Evolutionary conservation across 495 filamentous ascomycete species (phyloP), one percentile per base, ranked within the genome.

Genomic region (Daldinia vernicosa): DNA sequence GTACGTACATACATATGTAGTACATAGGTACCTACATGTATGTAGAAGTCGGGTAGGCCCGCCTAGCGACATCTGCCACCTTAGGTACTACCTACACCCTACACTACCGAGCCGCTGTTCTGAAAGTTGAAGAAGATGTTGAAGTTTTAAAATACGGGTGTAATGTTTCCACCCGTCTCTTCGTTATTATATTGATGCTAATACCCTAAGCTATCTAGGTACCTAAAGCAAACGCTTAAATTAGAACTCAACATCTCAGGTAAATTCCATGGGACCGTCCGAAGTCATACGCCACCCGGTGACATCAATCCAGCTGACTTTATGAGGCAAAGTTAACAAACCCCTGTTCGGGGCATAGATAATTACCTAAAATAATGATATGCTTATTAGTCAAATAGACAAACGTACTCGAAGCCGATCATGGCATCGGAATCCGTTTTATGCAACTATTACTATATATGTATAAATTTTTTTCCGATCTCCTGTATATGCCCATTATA

Each of bases 401-500:
- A 33, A 60, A 61, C 26, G 17, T 65, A 32, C 63, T 71, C 53
- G 52, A 63, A 39, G 32, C 40, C 30, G 40, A 67, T 26, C 40
- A 27, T 59, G 26, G 57, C 33, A 19, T 51, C 51, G 40, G 19
- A 32, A 40, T 60, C 60, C 60, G 64, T 51, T 66, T 69, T 69
- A 72, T 68, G 64, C 62, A 59, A 62, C 33, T 68, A 56, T 56
- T 61, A 51, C 27, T 54, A 22, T 68, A 59, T 62, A 66, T 67
- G 52, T 28, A 33, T 55, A 67, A 57, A 9, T 24, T 47, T 27
- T 56, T 64, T 54, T 27, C 65, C 56, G 32, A 66, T 56, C 4
- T 58, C 64, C 61, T 63, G 52, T 66, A 55, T 62, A 68, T 74
- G 51, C 64, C 67, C 64, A 59, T 63, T 70, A 53, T 60, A 45